Evolutionary conservation across 2,329 filamentous ascomycete species (phyloP).

Genomic region (Calonectria hawksworthii): DNA sequence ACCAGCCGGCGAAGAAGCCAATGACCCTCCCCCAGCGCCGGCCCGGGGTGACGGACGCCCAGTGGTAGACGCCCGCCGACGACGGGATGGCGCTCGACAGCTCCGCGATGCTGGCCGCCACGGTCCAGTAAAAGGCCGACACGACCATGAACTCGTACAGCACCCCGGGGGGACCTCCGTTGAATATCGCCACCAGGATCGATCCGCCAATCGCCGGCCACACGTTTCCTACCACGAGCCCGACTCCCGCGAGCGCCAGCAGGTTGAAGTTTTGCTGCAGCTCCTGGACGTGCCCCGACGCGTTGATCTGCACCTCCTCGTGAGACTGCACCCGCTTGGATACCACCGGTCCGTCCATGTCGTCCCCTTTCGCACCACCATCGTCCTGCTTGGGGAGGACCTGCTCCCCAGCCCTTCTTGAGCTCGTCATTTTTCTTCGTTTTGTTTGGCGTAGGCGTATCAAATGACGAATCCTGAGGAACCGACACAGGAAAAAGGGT

Average conservation of each 20-base stretch:
- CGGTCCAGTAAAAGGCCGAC: conserved; percentile 68
- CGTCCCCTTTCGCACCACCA: conserved; percentile 22
- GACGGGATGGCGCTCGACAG: conserved; percentile 74
- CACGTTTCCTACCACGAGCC: conserved; percentile 58
- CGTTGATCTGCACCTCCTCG: conserved; percentile 49
- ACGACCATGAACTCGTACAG: conserved; percentile 71
- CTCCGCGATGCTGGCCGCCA: conserved; percentile 72
- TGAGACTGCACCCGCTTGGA: conserved; percentile 17
- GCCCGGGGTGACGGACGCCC: conserved; percentile 71
- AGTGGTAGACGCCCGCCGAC: conserved; percentile 72
- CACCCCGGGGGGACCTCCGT: conserved; percentile 73
- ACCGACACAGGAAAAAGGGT: background rate
- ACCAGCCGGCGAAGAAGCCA: conserved; percentile 61
- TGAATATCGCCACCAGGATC: conserved; percentile 66
- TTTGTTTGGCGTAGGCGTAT: background rate
- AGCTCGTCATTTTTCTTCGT: conserved; percentile 20
- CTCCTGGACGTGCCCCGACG: conserved; percentile 58
- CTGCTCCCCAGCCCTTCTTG: conserved; percentile 13
- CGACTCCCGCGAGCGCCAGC: conserved; percentile 57
- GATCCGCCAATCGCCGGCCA: conserved; percentile 61
- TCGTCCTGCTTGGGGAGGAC: conserved; percentile 28
- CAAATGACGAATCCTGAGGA: background rate
- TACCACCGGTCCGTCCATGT: conserved; percentile 9
- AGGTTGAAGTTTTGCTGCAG: conserved; percentile 56
- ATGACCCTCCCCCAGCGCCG: conserved; percentile 63